These are phyloP conservation scores for Ophiocordyceps sinensis DNA, from an alignment of 2,329 filamentous ascomycete genomes.

Conservation along the genomic window DNA sequence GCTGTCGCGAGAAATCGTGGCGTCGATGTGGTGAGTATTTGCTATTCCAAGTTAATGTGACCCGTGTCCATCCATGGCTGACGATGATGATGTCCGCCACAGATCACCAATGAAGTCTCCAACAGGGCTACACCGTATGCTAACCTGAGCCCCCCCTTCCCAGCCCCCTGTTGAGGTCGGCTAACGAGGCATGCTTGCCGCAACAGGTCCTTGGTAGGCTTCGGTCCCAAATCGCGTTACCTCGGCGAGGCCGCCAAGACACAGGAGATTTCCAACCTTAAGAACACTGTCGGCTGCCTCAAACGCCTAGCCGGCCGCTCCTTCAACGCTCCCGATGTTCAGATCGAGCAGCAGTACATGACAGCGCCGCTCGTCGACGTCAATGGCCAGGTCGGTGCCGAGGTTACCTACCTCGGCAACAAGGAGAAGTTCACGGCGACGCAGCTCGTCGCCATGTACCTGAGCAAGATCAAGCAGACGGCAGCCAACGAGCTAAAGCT, in stretches of 20 bases:
- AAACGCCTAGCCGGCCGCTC: conserved; percentile 85
- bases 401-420: conserved; percentile 86
- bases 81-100: conserved; percentile 1
- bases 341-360: conserved; percentile 84
- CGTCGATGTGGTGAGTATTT: conserved; percentile 83
- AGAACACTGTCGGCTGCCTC: conserved; percentile 90
- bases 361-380: conserved; percentile 77
- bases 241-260: conserved; percentile 94
- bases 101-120: conserved; percentile 99
- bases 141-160: conserved; percentile 1
- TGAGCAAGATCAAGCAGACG: conserved; percentile 87
- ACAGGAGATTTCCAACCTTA: conserved; percentile 97
- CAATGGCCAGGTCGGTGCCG: conserved; percentile 86
- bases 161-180: not conserved
- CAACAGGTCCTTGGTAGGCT: conserved; percentile 78
- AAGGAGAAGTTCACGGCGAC: conserved; percentile 92
- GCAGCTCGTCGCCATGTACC: conserved; percentile 87
- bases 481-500: conserved; percentile 77
- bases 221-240: conserved; percentile 86
- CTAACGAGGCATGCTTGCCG: not conserved
- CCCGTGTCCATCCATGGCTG: not conserved
- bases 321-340: conserved; percentile 79
- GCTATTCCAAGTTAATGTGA: not conserved
- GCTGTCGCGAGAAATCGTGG: conserved; percentile 96
- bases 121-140: conserved; percentile 96